Evolutionary conservation across 768 basidiomycete genomes (phyloP), one percentile per base, ranked within the genome.

Genomic region (Suillus tomentosus): DNA sequence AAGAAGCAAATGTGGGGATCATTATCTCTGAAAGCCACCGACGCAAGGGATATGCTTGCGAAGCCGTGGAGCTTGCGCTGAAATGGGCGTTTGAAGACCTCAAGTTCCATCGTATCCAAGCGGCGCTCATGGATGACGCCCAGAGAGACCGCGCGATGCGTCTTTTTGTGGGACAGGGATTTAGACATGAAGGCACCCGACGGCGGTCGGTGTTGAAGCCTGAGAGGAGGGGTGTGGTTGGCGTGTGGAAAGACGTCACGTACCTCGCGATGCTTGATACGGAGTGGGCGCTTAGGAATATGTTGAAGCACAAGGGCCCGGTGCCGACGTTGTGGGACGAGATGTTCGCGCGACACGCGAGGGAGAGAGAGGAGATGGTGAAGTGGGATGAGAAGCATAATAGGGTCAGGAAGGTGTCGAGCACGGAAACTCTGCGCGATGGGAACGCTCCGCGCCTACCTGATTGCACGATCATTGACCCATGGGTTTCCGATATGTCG

Each of bases 111-210:
- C 77, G 76, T 42, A 66, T 76, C 3, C 76, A 77, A 45, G 77
- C 71, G 1, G 79, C 82, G 4, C 70, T 90, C 17, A 73, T 85
- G 13, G 80, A 84, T 56, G 72, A 78, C 39, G 73, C 80, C 5
- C 71, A 72, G 27, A 84, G 81, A 64, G 78, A 85, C 36, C 73
- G 71, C 37, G 80, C 80, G 1, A 68, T 83, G 34, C 76, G 76
- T 17, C 70, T 89, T 14, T 86, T 90, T 66, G 80, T 84, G 9
- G 71, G 73, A 1, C 61, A 64, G 62, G 84, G 85, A 10, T 90
- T 92, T 69, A 72, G 73, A 8, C 83, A 87, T 64, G 90, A 92
- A 74, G 90, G 90, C 54, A 84, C 80, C 10, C 82, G 83, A 50
- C 83, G 88, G 39, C 80, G 84, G 51, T 80, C 84, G 0, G 83